These are phyloP conservation scores for Colletotrichum echinochloae DNA, from an alignment of 2,329 filamentous ascomycete species.

Conservation along the genomic window DNA sequence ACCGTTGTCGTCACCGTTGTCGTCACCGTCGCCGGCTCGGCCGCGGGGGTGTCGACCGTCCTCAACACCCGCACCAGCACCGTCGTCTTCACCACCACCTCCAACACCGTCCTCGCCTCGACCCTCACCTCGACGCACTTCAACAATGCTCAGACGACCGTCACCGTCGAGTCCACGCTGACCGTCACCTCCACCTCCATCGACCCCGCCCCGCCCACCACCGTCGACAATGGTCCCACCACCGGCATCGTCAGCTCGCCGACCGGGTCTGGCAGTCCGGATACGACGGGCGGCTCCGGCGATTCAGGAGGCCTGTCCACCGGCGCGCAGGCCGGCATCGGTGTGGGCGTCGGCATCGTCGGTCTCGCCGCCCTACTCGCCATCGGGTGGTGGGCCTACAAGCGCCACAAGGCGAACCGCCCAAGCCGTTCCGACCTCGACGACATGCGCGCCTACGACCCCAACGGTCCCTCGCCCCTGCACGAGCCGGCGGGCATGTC, in stretches of 20 bases:
- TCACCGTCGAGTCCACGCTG: slow-evolving; percentile 53
- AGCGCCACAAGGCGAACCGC: slow-evolving; percentile 39
- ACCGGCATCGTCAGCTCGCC: slow-evolving; percentile 45
- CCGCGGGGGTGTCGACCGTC: slow-evolving; percentile 39
- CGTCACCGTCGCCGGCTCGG: slow-evolving; percentile 50
- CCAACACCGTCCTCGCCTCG: slow-evolving; percentile 46
- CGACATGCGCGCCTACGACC: slow-evolving; percentile 53
- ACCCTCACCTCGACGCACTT: slow-evolving; percentile 40
- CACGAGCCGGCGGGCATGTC: slow-evolving; percentile 28
- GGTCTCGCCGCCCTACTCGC: slow-evolving; percentile 47
- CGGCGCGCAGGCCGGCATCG: slow-evolving; percentile 59
- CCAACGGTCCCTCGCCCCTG: slow-evolving; percentile 45
- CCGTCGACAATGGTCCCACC: slow-evolving; percentile 43
- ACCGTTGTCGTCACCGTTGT: slow-evolving; percentile 48
- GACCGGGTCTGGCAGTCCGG: slow-evolving; percentile 13
- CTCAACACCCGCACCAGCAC: slow-evolving; percentile 31
- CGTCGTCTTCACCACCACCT: slow-evolving; percentile 48
- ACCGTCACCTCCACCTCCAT: slow-evolving; percentile 51
- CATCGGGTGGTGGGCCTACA: slow-evolving; percentile 40
- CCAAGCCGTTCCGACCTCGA: slow-evolving; percentile 40
- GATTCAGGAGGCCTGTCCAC: slow-evolving; percentile 50
- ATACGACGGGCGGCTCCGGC: slow-evolving; percentile 26
- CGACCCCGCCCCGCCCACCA: slow-evolving; percentile 47
- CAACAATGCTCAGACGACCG: slow-evolving; percentile 52
- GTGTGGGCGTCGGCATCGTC: slow-evolving; percentile 53